Evolutionary conservation across 2,329 filamentous ascomycete genomes (phyloP).

Genomic region (Epichloe sp.): DNA sequence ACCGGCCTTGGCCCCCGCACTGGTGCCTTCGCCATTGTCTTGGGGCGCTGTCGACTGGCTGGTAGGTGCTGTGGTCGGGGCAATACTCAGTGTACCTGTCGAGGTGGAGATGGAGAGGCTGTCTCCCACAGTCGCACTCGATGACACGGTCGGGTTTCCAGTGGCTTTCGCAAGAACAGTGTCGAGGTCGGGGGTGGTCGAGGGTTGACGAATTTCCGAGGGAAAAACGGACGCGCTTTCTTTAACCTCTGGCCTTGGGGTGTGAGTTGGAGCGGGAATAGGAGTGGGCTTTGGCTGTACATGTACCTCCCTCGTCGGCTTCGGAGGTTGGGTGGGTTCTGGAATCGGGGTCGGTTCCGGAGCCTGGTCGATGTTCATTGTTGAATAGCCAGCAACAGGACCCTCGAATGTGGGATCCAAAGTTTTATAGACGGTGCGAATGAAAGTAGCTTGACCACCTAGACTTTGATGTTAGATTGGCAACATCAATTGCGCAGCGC

Average conservation of each 20-base stretch:
- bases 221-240: conserved; percentile 9
- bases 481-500: neutral
- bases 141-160: conserved; percentile 8
- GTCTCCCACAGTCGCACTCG: conserved; percentile 6
- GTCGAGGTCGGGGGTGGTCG: conserved; percentile 12
- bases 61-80: conserved; percentile 11
- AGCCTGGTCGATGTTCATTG: conserved; percentile 13
- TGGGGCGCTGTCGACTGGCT: conserved; percentile 3
- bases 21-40: conserved; percentile 10
- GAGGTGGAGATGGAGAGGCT: conserved; percentile 2
- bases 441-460: conserved; percentile 14
- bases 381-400: conserved; percentile 29
- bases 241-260: conserved; percentile 2
- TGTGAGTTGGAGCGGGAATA: neutral
- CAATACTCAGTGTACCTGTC: conserved; percentile 9
- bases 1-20: conserved; percentile 53
- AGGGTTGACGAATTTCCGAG: conserved; percentile 15
- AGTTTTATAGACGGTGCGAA: conserved; percentile 29
- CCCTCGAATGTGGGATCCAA: conserved; percentile 27
- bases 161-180: conserved; percentile 20
- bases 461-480: neutral
- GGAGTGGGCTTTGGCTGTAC: neutral
- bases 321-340: neutral
- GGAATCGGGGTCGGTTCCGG: conserved; percentile 1
- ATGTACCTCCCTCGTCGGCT: neutral